Conservation (phyloP, 495 filamentous ascomycete species). For the Penicillium fimorum region DNA sequence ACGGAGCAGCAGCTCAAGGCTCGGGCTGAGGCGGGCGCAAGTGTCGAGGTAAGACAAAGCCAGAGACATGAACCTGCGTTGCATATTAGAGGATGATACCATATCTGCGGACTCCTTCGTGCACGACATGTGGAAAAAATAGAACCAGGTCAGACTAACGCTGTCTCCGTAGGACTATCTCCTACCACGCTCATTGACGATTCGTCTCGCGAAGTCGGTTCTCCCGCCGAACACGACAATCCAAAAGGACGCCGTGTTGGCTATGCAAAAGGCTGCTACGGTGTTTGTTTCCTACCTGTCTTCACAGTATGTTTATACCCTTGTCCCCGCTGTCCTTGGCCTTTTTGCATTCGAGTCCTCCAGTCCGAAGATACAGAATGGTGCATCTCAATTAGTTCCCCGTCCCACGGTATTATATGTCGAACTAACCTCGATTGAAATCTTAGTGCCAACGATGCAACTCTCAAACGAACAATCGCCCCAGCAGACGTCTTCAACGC, state of each 20-base stretch:
- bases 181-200: constrained; percentile 90
- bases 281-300: constrained; percentile 92
- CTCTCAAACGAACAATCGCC: constrained; percentile 80
- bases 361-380: background rate
- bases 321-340: constrained; percentile 6
- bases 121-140: background rate
- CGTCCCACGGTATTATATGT: background rate
- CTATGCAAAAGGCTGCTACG: constrained; percentile 88
- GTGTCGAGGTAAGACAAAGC: constrained; percentile 38
- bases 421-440: background rate
- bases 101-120: background rate
- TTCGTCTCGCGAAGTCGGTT: constrained; percentile 91
- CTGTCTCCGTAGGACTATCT: constrained; percentile 67
- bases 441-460: constrained; percentile 72
- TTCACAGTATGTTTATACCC: constrained; percentile 59
- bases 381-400: background rate
- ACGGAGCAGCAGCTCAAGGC: constrained; percentile 51
- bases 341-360: background rate
- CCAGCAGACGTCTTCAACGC: constrained; percentile 82
- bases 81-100: background rate
- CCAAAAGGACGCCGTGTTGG: constrained; percentile 87
- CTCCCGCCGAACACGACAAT: constrained; percentile 94
- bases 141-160: constrained; percentile 1
- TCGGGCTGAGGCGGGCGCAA: constrained; percentile 41
- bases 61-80: background rate